Base-by-base conservation (phyloP, 83 land plant genomes). In the Larix sibirica region DNA sequence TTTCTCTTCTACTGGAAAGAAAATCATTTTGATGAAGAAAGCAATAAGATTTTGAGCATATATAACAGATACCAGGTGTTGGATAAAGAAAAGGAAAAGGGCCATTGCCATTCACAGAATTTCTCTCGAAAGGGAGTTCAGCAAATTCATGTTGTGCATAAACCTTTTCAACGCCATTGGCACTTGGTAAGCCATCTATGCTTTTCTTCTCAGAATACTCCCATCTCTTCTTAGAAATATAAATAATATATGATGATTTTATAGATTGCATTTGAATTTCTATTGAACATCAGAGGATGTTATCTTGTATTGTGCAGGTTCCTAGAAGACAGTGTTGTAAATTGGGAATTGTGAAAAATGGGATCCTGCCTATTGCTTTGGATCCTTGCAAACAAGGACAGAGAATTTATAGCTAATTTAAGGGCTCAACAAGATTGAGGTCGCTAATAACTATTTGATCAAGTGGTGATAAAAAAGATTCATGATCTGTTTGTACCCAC, bases 241-340 rank as follows among this genome's bases (percentile, higher is more conserved):
- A 21, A 9, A 59, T 23, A 14, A n/a, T 47, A 40, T 76, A 12
- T 76, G 24, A 26, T 26, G 31, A 2, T 56, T 16, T 16, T 78
- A 58, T 54, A 4, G 26, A 16, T 31, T 4, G 62, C 63, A 23
- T 78, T 78, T 78, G 61, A 54, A 31, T 24, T 58, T 78, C 21
- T 56, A 58, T 10, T 58, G 28, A 42, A 14, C 77, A 78, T 59
- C 36, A 56, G 2, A 59, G 62, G 56, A 12, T 26, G 33, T 24
- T 28, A 58, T 78, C 38, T 78, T 78, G 56, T 58, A 28, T 8
- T 78, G 28, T 78, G 40, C 63, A 78, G 80, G 63, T 6, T n/a
- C 80, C 80, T 50, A 78, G 80, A 78, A 78, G 80, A 28, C 61
- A 42, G 20, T 78, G 80, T 14, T 78, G 80, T 78, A 78, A 59